These are phyloP conservation scores for Selenicereus undatus DNA, from an alignment of 148 eudicot genomes.

Conservation along the genomic window DNA sequence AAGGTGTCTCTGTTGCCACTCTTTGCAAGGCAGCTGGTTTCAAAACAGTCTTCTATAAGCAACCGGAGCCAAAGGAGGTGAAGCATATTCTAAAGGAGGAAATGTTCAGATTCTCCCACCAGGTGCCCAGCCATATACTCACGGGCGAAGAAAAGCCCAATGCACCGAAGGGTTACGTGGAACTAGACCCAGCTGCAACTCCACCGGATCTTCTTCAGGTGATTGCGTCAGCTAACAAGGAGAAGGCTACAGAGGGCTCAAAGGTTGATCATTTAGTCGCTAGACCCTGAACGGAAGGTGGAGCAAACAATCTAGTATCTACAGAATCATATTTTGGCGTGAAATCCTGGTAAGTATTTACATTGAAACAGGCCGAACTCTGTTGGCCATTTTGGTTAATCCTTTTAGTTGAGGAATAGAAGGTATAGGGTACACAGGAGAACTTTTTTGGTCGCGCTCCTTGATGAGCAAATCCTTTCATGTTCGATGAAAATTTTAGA, in stretches of 20 bases:
- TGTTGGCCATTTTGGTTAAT: conserved; percentile 9
- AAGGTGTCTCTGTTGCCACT: conserved; percentile 46
- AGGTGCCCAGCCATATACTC: conserved; percentile 48
- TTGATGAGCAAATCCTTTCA: conserved; percentile 17
- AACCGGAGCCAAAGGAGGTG: conserved; percentile 29
- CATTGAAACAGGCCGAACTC: conserved; percentile 6
- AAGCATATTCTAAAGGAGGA: conserved; percentile 50
- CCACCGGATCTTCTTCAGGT: conserved; percentile 49
- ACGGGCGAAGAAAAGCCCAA: conserved; percentile 44
- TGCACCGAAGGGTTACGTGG: conserved; percentile 51
- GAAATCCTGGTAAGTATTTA: conserved; percentile 12
- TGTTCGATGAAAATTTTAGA: conserved; percentile 2
- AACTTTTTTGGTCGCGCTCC: conserved; percentile 17
- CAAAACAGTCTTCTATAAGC: conserved; percentile 42
- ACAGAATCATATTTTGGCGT: conserved; percentile 7
- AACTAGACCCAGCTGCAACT: conserved; percentile 74
- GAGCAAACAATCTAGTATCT: not conserved
- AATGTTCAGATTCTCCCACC: conserved; percentile 65
- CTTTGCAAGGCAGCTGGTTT: conserved; percentile 54
- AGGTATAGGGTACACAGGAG: conserved; percentile 28
- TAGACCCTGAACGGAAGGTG: not conserved
- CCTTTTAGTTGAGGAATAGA: not conserved
- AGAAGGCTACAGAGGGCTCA: not conserved
- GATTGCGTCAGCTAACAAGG: conserved; percentile 18
- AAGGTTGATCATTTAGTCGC: not conserved